phyloP scores from a whole-genome alignment of 2,329 filamentous ascomycete species.

The Cladosporium oxysporum region DNA sequence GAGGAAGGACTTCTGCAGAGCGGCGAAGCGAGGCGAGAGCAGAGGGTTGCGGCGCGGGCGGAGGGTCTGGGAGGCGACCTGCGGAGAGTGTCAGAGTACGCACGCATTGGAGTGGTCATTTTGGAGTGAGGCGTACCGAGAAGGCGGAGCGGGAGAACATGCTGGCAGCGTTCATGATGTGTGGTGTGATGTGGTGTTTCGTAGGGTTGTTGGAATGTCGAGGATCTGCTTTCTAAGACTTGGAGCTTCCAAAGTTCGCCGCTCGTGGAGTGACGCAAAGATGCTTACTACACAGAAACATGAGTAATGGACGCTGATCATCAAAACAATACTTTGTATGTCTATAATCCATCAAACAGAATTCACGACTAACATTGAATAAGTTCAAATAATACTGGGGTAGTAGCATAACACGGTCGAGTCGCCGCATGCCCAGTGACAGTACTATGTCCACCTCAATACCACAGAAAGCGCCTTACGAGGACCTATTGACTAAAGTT shows the following conservation, averaged over 20 bases:
- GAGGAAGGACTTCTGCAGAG: slow-evolving; percentile 64
- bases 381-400: not conserved
- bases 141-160: slow-evolving; percentile 37
- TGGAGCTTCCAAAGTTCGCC: slow-evolving; percentile 20
- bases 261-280: slow-evolving; percentile 19
- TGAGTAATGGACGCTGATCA: slow-evolving; percentile 13
- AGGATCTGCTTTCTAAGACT: slow-evolving; percentile 8
- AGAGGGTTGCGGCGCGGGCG: slow-evolving; percentile 44
- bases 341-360: not conserved
- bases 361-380: not conserved
- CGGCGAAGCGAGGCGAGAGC: slow-evolving; percentile 47
- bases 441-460: not conserved
- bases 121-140: slow-evolving; percentile 25
- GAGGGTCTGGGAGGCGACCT: slow-evolving; percentile 51
- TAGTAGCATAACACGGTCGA: not conserved
- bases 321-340: not conserved
- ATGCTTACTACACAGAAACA: slow-evolving; percentile 17
- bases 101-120: not conserved
- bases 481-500: not conserved
- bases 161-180: slow-evolving; percentile 22
- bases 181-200: not conserved
- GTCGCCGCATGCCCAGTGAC: not conserved
- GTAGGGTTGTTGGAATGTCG: slow-evolving; percentile 13
- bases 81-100: slow-evolving; percentile 4
- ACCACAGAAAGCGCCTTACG: not conserved